Evolutionary conservation across 805 yeast species (phyloP), one percentile per base, ranked within the genome.

Genomic region (Spathaspora hagerdaliae): DNA sequence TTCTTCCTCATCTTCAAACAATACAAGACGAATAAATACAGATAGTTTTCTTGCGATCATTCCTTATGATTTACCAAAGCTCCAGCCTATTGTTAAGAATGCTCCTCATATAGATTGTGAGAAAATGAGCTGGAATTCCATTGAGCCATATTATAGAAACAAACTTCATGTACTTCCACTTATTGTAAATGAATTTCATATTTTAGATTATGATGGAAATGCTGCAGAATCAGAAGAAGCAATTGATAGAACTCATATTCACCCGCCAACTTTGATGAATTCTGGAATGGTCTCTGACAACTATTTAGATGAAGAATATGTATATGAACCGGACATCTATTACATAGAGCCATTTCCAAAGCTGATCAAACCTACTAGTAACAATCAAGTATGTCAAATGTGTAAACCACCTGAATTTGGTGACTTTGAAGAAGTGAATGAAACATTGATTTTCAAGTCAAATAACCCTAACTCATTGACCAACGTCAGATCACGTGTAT

Each of bases 111-210:
- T 19, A 3, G 32, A 29, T 29, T 9, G 32, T 7, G 15, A 44
- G 5, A 34, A 26, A 36, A 19, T 19, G 24, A 43, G 50, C 38
- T 36, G 44, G 13, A 46, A 38, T 27, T 51, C 56, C 7, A 37
- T 54, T n/a, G 59, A 55, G 15, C 59, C 59, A 3, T 55, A 55
- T 39, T 55, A 50, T 36, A 45, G 29, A 11, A 50, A 29, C 12
- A 45, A 35, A 15, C 41, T 4, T 11, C 8, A 29, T 24, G 36
- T 41, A 11, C 48, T 48, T 2, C 50, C 50, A 7, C 36, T 27
- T 9, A 36, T 44, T 3, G 31, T 42, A 19, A 31, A 29, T 27
- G 41, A 38, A 19, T 46, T 35, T 13, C 19, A 6, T 12, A 7
- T 39, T 36, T 19, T 24, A 8, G 27, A 43, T 41, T 41, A 36